These are phyloP conservation scores for Hymenoscyphus infarciens DNA, from an alignment of 2,329 filamentous ascomycete genomes.

Conservation along the genomic window DNA sequence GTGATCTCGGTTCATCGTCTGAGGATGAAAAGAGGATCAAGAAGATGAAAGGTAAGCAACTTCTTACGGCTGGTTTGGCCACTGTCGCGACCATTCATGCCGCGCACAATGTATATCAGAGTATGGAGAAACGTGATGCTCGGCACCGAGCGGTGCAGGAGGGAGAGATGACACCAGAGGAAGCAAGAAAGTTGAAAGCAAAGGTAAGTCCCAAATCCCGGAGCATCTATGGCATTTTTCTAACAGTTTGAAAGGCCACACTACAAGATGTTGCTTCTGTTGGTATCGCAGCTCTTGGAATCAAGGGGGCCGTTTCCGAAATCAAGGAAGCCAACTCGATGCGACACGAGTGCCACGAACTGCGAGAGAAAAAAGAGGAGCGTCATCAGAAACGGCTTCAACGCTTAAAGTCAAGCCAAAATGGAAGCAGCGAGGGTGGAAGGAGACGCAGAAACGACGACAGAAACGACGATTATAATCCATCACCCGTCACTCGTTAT, in stretches of 20 bases:
- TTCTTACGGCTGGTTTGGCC: slow-evolving; percentile 62
- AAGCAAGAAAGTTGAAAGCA: slow-evolving; percentile 58
- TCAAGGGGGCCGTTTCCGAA: slow-evolving; percentile 60
- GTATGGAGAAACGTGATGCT: slow-evolving; percentile 60
- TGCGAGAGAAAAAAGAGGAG: slow-evolving; percentile 47
- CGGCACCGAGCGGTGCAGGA: slow-evolving; percentile 56
- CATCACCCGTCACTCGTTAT: slow-evolving; percentile 26
- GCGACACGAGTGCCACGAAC: slow-evolving; percentile 51
- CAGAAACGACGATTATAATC: slow-evolving; percentile 9
- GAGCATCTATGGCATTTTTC: no score
- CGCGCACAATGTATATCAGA: slow-evolving; percentile 60
- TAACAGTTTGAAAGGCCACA: slow-evolving; percentile 41
- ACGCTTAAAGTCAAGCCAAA: slow-evolving; percentile 35
- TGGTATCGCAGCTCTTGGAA: slow-evolving; percentile 63
- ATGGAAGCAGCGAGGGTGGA: slow-evolving; percentile 28
- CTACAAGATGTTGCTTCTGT: slow-evolving; percentile 63
- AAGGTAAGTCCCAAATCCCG: slow-evolving; percentile 37
- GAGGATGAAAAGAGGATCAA: slow-evolving; percentile 61
- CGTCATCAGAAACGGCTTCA: slow-evolving; percentile 44
- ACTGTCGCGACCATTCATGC: slow-evolving; percentile 68
- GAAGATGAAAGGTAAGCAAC: slow-evolving; percentile 63
- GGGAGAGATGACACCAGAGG: slow-evolving; percentile 59
- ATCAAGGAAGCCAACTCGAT: slow-evolving; percentile 67
- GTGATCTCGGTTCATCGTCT: slow-evolving; percentile 53
- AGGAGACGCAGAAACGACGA: slow-evolving; percentile 23